These are phyloP conservation scores for Cercospora sp. DNA, from an alignment of 2,329 filamentous ascomycete genomes.

Conservation along the genomic window DNA sequence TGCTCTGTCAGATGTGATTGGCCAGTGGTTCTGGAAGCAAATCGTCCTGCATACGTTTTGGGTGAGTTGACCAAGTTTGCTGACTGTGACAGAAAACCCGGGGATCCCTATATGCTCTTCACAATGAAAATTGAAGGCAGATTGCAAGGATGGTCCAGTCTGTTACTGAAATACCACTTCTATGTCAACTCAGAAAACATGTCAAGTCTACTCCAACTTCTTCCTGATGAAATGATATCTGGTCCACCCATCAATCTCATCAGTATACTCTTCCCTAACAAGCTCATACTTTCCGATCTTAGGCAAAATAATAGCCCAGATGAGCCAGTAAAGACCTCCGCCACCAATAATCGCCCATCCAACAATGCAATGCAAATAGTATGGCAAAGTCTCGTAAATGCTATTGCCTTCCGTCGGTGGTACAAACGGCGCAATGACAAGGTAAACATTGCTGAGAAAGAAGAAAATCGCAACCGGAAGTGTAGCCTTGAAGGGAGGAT, in stretches of 20 bases:
- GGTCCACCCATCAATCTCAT: constrained; percentile 46
- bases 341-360: constrained; percentile 53
- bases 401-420: constrained; percentile 51
- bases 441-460: constrained; percentile 55
- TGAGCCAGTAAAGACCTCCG: constrained; percentile 54
- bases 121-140: no score
- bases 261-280: constrained; percentile 35
- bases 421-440: constrained; percentile 55
- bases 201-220: constrained; percentile 9
- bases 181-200: background rate
- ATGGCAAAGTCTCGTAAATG: constrained; percentile 56
- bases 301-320: constrained; percentile 54
- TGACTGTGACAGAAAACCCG: no score
- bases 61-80: no score
- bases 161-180: background rate
- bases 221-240: constrained; percentile 40
- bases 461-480: constrained; percentile 56
- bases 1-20: background rate
- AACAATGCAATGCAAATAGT: constrained; percentile 57
- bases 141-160: background rate
- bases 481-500: constrained; percentile 52
- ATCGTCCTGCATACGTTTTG: background rate
- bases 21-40: background rate
- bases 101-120: no score
- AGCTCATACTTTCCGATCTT: constrained; percentile 44